Evolutionary conservation across 352 stramenopile species (phyloP), one percentile per base, ranked within the genome.

Genomic region (Phytophthora pisi): DNA sequence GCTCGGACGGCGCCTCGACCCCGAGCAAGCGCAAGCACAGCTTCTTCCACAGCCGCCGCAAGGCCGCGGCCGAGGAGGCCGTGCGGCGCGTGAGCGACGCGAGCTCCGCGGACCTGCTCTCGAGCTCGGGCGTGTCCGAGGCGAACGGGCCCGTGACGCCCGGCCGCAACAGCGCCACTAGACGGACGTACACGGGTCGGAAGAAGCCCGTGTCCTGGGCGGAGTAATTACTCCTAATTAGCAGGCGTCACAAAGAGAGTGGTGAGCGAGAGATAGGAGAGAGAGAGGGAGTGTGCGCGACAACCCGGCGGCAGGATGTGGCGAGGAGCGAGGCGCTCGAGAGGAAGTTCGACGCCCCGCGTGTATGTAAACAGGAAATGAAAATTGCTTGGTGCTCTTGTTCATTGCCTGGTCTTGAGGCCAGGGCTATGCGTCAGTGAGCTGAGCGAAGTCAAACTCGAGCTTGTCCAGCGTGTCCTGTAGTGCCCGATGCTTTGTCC

Each of bases 171-270:
- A 66, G 58, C 60, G 53, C 51, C 60, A 76, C 71, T 45, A 72
- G 81, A 78, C 81, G 86, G 66, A 89, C 78, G 66, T 93, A 85
- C 56, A 87, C 67, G 5, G 86, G 86, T n/a, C 79, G 81, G 42
- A 93, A 93, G 82, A 93, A 93, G 75, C 86, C 86, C 11, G 59
- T 71, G 61, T 82, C 79, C n/a, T 93, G 86, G 86, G 82, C 69
- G 26, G 82, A 92, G 45, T 93, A 75, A 82, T 55, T 49, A 51
- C 20, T 20, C 20, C 20, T 20, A 20, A 20, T 38, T 42, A 63
- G 42, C 8, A 38, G 31, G 31, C 31, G 26, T 0, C 26, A 30
- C 26, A 30, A 30, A 4, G 3, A 30, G 26, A 20, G 20, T 30
- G 26, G 26, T 30, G 26, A 30, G 26, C 26, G 26, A 30, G 26